Evolutionary conservation across 83 land plant species (phyloP).

Genomic region (Picea mariana): DNA sequence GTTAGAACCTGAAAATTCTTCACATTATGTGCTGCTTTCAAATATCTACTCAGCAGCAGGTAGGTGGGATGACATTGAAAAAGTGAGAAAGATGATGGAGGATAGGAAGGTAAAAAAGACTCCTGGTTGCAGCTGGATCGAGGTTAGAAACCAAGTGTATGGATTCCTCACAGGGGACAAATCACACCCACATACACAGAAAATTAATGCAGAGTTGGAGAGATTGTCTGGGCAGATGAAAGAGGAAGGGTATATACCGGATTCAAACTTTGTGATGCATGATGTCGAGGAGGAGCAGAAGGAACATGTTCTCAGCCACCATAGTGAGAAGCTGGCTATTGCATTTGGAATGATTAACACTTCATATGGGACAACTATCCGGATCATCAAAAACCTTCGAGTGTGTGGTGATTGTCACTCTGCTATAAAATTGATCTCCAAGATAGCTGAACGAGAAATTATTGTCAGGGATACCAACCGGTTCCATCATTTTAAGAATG

Average conservation of each 20-base stretch:
- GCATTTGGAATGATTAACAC: not conserved
- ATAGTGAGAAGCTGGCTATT: slow-evolving; percentile 5
- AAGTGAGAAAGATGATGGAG: slow-evolving; percentile 39
- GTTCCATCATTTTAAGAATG: not conserved
- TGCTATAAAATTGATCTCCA: too few species aligned
- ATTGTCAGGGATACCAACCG: not conserved
- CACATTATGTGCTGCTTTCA: slow-evolving; percentile 30
- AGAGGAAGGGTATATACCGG: not conserved
- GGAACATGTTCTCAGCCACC: not conserved
- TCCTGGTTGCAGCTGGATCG: slow-evolving; percentile 53
- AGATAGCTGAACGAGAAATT: too few species aligned
- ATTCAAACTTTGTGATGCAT: not conserved
- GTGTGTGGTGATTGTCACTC: too few species aligned
- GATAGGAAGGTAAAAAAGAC: slow-evolving; percentile 27
- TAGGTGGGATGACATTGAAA: slow-evolving; percentile 25
- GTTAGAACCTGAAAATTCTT: too few species aligned
- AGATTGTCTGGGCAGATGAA: not conserved
- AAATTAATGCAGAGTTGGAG: not conserved
- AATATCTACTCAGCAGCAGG: slow-evolving; percentile 28
- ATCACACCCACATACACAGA: not conserved
- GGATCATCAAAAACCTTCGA: not conserved
- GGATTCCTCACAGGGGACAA: not conserved
- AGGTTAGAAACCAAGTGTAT: slow-evolving; percentile 18
- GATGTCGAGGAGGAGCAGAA: not conserved
- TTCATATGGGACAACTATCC: not conserved